phyloP scores from a whole-genome alignment of 345 rosid species.

The Eucalyptus lansdowneana region DNA sequence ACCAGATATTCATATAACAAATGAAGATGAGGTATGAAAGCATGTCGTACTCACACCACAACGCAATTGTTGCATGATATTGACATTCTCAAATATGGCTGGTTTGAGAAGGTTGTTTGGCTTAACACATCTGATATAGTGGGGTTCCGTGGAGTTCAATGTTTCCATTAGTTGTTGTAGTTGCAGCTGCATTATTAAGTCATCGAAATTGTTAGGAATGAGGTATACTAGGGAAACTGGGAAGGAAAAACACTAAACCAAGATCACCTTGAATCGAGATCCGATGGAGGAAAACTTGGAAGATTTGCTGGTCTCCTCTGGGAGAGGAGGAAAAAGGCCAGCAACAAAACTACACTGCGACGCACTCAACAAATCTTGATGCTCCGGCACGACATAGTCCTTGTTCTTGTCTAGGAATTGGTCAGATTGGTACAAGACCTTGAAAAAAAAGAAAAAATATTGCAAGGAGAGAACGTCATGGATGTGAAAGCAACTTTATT shows the following conservation, averaged over 20 bases:
- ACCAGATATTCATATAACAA: neutral
- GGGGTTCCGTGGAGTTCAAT: conserved; percentile 88
- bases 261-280: conserved; percentile 78
- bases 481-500: neutral
- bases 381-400: conserved; percentile 90
- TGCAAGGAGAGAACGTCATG: neutral
- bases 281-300: conserved; percentile 95
- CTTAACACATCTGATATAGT: conserved; percentile 95
- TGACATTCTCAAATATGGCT: conserved; percentile 84
- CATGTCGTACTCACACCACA: conserved; percentile 68
- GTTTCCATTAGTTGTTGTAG: conserved; percentile 86
- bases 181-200: conserved; percentile 51
- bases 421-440: conserved; percentile 93
- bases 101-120: conserved; percentile 93
- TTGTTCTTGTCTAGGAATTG: conserved; percentile 97
- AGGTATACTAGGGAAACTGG: neutral
- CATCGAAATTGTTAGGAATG: neutral
- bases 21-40: neutral
- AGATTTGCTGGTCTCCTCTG: conserved; percentile 83
- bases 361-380: conserved; percentile 76
- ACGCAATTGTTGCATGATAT: conserved; percentile 92
- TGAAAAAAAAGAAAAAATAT: neutral
- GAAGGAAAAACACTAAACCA: neutral
- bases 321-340: conserved; percentile 85
- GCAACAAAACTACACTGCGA: conserved; percentile 81